phyloP scores from a whole-genome alignment of 2,329 filamentous ascomycete genomes.

The Alternaria triticimaculans region DNA sequence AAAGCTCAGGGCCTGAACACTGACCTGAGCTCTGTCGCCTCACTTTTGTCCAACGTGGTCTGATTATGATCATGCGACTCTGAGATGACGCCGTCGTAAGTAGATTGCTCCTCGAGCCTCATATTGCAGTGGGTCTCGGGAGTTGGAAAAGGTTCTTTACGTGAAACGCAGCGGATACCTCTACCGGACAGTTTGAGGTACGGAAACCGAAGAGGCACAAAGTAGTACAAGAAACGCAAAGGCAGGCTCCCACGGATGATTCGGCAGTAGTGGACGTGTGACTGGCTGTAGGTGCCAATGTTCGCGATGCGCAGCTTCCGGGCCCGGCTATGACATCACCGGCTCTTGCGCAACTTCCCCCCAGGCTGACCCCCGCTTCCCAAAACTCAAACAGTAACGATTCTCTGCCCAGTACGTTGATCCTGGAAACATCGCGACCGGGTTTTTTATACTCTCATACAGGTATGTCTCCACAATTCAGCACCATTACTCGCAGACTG shows the following conservation, averaged over 20 bases:
- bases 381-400: slow-evolving; percentile 25
- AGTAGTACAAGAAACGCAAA: background rate
- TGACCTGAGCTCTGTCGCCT: background rate
- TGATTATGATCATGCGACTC: background rate
- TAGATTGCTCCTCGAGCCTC: background rate
- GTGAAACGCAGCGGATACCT: background rate
- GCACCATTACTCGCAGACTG: background rate
- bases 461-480: slow-evolving; percentile 12
- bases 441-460: slow-evolving; percentile 2
- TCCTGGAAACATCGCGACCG: background rate
- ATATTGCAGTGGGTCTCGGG: background rate
- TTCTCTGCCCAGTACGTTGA: slow-evolving; percentile 20
- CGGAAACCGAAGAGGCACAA: background rate
- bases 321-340: slow-evolving; percentile 29
- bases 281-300: slow-evolving; percentile 2
- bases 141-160: background rate
- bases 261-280: slow-evolving; percentile 4
- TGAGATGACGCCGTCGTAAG: background rate
- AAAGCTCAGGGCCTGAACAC: background rate
- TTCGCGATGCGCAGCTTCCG: slow-evolving; percentile 22
- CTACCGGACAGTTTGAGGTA: background rate
- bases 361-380: slow-evolving; percentile 20
- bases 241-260: background rate
- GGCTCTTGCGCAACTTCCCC: slow-evolving; percentile 19
- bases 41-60: background rate